Evolutionary conservation across 768 basidiomycete genomes (phyloP), one percentile per base, ranked within the genome.

Genomic region (Mrakia hoshinonis): DNA sequence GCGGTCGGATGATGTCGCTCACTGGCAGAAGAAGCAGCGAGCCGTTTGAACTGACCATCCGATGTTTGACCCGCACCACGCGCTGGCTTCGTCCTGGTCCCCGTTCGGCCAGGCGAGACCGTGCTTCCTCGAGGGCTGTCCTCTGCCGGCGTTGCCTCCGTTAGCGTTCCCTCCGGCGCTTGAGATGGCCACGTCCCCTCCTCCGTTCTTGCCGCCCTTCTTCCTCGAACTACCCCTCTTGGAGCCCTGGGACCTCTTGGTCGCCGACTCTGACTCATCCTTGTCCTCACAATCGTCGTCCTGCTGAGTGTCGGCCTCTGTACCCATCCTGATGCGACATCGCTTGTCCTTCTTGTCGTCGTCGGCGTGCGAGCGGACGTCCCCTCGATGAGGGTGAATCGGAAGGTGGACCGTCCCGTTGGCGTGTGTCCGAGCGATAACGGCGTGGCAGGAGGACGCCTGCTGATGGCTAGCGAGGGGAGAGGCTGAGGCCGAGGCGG

Each of bases 101-200:
- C 61, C 61, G 18, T 62, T 62, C 4, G 61, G 61, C 61, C 61
- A 62, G 4, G 61, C 61, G n/a, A 62, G 61, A 38, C 61, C 34
- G 26, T 18, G n/a, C 49, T 51, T 51, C 49, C 15, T 51, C 49
- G n/a, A n/a, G n/a, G n/a, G n/a, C n/a, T n/a, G n/a, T n/a, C n/a
- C n/a, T n/a, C n/a, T n/a, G n/a, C n/a, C n/a, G n/a, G n/a, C n/a
- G n/a, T 24, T 24, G 22, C 15, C 49, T 24, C 49, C 22, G 22
- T 51, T 51, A 20, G 22, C 22, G 20, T 51, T 51, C 49, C 26
- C 22, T 20, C 26, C 26, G 6, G 49, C 22, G 49, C 49, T 51
- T 22, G 49, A 51, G 15, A 51, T 24, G 6, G 49, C 26, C 1
- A 51, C 49, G 6, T 24, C 26, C 49, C 2, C 15, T 51, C 49